Evolutionary conservation across 495 filamentous ascomycete species (phyloP).

Genomic region (Talaromyces trachyspermus): DNA sequence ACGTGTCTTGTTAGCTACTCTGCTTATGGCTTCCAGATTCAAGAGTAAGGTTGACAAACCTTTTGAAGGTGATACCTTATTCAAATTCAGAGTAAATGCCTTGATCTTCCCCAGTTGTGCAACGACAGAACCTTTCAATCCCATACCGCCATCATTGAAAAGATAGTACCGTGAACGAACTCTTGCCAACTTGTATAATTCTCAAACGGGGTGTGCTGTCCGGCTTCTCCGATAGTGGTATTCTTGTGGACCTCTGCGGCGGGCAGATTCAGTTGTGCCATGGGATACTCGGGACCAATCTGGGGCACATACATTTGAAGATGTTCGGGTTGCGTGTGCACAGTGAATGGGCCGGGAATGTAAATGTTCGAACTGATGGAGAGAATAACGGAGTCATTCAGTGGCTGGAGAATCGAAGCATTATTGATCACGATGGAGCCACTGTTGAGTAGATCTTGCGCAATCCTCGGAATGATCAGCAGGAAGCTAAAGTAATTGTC

Average conservation of each 20-base stretch:
- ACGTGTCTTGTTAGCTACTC: not conserved
- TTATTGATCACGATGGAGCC: constrained; percentile 27
- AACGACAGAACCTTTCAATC: constrained; percentile 3
- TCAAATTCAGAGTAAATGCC: constrained; percentile 24
- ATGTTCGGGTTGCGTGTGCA: not conserved
- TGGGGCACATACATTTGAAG: constrained; percentile 6
- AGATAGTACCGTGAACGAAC: constrained; percentile 22
- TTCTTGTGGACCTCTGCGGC: constrained; percentile 25
- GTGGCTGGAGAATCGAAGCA: constrained; percentile 2
- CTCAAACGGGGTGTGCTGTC: constrained; percentile 28
- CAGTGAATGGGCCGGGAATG: constrained; percentile 21
- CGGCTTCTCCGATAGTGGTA: constrained; percentile 25
- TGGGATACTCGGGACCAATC: constrained; percentile 6
- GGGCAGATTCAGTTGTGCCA: constrained; percentile 34
- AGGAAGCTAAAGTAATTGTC: constrained; percentile 26
- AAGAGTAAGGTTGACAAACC: constrained; percentile 29
- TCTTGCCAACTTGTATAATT: constrained; percentile 31
- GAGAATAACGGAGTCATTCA: constrained; percentile 4
- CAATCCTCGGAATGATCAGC: constrained; percentile 34
- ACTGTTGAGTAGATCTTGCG: constrained; percentile 33
- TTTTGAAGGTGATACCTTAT: constrained; percentile 24
- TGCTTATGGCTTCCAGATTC: not conserved
- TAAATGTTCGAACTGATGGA: constrained; percentile 12
- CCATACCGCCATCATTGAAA: not conserved
- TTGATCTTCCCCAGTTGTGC: constrained; percentile 23